phyloP scores from a whole-genome alignment of 495 filamentous ascomycete species.

The Astrothelium subdiscretum region DNA sequence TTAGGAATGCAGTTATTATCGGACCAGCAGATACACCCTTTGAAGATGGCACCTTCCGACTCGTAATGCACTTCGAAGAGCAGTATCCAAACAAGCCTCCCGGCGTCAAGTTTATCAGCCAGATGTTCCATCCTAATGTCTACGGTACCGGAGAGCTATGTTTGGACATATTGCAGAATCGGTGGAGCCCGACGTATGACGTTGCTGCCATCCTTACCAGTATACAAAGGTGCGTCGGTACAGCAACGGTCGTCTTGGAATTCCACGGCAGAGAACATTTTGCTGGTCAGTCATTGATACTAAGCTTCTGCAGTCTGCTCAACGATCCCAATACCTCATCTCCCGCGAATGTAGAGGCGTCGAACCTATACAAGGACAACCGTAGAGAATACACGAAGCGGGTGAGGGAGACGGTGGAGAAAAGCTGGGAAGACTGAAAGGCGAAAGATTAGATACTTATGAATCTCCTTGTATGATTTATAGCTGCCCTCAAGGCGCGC shows the following conservation, averaged over 20 bases:
- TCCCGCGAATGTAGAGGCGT: constrained; percentile 95
- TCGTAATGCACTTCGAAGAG: constrained; percentile 99
- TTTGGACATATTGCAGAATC: constrained; percentile 92
- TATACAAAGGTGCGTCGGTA: constrained; percentile 70
- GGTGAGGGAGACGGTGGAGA: constrained; percentile 93
- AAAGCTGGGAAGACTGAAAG: constrained; percentile 76
- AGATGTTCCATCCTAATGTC: constrained; percentile 99
- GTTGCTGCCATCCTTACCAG: constrained; percentile 94
- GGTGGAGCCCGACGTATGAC: constrained; percentile 98
- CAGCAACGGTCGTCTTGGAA: not conserved
- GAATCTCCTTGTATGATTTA: not conserved
- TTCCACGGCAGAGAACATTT: not conserved
- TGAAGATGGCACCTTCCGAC: constrained; percentile 93
- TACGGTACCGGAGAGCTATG: constrained; percentile 96
- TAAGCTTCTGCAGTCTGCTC: constrained; percentile 52
- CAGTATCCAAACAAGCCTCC: constrained; percentile 98
- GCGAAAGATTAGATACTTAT: not conserved
- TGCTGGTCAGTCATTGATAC: not conserved
- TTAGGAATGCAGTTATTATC: constrained; percentile 97
- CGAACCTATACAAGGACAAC: constrained; percentile 97
- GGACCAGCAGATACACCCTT: constrained; percentile 96
- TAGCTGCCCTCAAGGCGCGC: not conserved
- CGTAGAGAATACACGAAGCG: constrained; percentile 90
- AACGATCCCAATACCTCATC: constrained; percentile 98
- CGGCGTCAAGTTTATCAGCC: constrained; percentile 93